Conservation (phyloP, 495 filamentous ascomycete species). For the Daldinia decipiens region DNA sequence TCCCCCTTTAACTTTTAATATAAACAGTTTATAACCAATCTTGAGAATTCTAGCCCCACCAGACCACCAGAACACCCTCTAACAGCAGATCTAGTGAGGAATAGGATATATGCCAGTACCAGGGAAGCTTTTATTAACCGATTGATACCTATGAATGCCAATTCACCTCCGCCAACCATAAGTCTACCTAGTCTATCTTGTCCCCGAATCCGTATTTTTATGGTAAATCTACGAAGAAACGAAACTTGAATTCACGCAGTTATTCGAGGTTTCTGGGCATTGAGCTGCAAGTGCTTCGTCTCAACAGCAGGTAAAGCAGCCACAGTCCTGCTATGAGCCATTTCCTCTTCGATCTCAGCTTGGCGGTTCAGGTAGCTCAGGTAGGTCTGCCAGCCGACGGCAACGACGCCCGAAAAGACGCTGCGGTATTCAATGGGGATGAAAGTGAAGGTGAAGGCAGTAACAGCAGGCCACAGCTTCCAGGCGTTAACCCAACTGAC, state of each 20-base stretch:
- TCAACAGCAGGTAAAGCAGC: constrained; percentile 14
- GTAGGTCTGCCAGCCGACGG: constrained; percentile 93
- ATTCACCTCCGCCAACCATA: neutral
- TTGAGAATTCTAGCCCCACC: too few species aligned
- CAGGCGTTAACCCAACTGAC: constrained; percentile 78
- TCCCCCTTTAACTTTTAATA: too few species aligned
- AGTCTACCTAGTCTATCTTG: neutral
- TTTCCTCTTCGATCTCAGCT: constrained; percentile 64
- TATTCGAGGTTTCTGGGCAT: constrained; percentile 18
- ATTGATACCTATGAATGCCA: neutral
- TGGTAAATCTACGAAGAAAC: neutral
- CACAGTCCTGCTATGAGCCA: constrained; percentile 19
- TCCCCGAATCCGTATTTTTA: neutral
- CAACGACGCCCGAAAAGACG: constrained; percentile 79
- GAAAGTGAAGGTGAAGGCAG: constrained; percentile 87
- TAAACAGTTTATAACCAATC: neutral
- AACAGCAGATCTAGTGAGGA: too few species aligned
- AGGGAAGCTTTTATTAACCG: neutral
- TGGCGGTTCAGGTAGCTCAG: constrained; percentile 81
- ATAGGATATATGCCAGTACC: neutral
- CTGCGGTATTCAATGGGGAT: constrained; percentile 79
- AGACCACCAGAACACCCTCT: too few species aligned
- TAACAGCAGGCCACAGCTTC: constrained; percentile 92
- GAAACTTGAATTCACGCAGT: constrained; percentile 13
- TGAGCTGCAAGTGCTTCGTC: constrained; percentile 5